phyloP scores from a whole-genome alignment of 1,139 yeast species.

The Taphrina populina region DNA sequence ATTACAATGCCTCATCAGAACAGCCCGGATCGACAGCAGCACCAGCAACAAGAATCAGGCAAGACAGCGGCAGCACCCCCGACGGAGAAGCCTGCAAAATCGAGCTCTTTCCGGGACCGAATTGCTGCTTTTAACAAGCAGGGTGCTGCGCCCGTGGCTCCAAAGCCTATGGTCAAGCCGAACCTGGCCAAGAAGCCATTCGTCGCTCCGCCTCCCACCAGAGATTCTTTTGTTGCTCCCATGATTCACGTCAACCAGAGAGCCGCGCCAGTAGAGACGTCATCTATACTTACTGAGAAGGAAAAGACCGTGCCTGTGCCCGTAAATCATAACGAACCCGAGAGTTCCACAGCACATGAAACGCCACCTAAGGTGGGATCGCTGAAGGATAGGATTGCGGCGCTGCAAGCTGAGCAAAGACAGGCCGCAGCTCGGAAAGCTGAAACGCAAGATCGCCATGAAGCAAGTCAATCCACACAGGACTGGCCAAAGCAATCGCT shows the following conservation, averaged over 20 bases:
- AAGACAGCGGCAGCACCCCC: not conserved
- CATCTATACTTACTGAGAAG: not conserved
- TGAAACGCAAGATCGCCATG: too few species aligned
- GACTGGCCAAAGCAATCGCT: too few species aligned
- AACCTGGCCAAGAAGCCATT: constrained; percentile 48
- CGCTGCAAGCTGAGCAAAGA: constrained; percentile 23
- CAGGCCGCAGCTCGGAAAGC: constrained; percentile 11
- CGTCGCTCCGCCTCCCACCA: constrained; percentile 46
- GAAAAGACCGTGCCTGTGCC: not conserved
- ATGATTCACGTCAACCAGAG: not conserved
- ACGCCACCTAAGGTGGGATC: constrained; percentile 27
- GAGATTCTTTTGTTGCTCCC: constrained; percentile 42
- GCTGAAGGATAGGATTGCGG: constrained; percentile 27
- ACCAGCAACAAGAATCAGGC: too few species aligned
- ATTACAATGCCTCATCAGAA: too few species aligned
- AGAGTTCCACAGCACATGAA: not conserved
- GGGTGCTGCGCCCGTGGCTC: constrained; percentile 48
- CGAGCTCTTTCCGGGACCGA: constrained; percentile 46
- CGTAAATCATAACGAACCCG: not conserved
- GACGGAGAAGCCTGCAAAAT: constrained; percentile 33
- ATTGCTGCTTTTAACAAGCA: constrained; percentile 51
- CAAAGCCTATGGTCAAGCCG: constrained; percentile 45
- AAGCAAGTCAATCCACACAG: too few species aligned
- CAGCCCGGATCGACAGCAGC: too few species aligned
- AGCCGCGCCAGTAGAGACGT: constrained; percentile 2